Evolutionary conservation across 2,329 filamentous ascomycete genomes (phyloP), one percentile per base, ranked within the genome.

Genomic region (Fusarium mundagurra): DNA sequence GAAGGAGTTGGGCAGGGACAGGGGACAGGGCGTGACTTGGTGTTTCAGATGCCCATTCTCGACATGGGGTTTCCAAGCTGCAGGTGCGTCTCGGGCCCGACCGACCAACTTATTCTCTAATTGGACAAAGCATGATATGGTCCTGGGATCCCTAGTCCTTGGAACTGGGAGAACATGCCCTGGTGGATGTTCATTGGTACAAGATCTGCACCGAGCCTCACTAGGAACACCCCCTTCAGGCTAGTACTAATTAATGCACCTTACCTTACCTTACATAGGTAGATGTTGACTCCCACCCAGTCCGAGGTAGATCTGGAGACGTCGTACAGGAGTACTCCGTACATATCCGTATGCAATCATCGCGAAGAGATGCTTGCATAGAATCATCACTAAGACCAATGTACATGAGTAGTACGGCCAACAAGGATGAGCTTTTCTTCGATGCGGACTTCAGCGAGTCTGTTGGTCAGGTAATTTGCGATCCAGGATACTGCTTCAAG

Each of bases 31-130:
- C n/a, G 29, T 45, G 59, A 20, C 27, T 61, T 68, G 67, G 38
- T 43, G 71, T 74, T 74, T 74, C 71, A 74, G 67, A 74, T 73
- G 53, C 71, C 71, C 53, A 59, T 38, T 71, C 61, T 61, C 18
- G 55, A 72, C 71, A 74, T 50, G 62, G 71, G 50, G 50, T 64
- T 61, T 55, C 71, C 67, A 74, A 60, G 51, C 69, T 67, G 69
- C 53, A 76, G 69, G 69, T 75, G 68, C 62, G 61, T 74, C 63
- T 76, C 48, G 61, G 73, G 34, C 54, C 47, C 44, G 69, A 65
- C 61, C 64, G 50, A 41, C 27, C 17, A 43, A 10, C 17, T 22
- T 36, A 44, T 20, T 9, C 39, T 64, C 31, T 75, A 44, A 74
- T 71, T 75, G 73, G 73, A 10, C 31, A 20, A 18, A 12, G 20